Percentiles rank a stretch among this genome's conserved stretches.
These are phyloP conservation scores for Marchantia paleacea DNA, from an alignment of 225 moss, liverwort and hornwort species.

Conservation along the genomic window DNA sequence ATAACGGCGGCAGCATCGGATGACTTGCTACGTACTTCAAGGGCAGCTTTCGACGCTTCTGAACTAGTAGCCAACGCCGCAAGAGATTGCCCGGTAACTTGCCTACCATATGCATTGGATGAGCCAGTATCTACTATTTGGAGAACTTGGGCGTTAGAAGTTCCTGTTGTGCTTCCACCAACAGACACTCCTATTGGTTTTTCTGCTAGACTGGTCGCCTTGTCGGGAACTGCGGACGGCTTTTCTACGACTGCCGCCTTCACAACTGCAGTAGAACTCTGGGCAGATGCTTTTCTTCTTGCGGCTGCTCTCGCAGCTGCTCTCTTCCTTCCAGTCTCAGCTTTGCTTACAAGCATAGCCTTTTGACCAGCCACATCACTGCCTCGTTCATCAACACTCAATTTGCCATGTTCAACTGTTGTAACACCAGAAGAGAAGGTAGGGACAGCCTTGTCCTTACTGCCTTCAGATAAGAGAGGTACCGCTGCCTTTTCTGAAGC, in stretches of 20 bases:
- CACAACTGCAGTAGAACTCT: not conserved
- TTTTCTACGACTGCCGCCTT: not conserved
- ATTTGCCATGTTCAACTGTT: not conserved
- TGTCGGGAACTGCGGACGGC: not conserved
- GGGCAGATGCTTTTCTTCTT: not conserved
- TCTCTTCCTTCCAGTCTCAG: constrained; percentile 15
- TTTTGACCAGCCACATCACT: not conserved
- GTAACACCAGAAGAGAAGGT: not conserved
- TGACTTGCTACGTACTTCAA: not conserved
- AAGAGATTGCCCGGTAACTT: not conserved
- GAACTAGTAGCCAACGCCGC: not conserved
- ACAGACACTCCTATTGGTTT: not conserved
- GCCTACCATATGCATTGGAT: not conserved
- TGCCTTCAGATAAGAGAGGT: not conserved
- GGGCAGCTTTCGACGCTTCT: not conserved
- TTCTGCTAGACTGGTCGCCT: not conserved
- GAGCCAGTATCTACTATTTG: not conserved
- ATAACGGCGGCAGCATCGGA: not conserved
- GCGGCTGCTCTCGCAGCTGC: constrained; percentile 16
- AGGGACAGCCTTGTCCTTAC: not conserved
- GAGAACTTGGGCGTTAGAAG: not conserved
- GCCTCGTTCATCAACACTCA: not conserved
- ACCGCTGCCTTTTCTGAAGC: constrained; percentile 10
- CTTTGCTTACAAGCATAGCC: constrained; percentile 11
- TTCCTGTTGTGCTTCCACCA: not conserved